Evolutionary conservation across 1,284 basidiomycete species (phyloP).

Genomic region (Microbotryum intermedium): DNA sequence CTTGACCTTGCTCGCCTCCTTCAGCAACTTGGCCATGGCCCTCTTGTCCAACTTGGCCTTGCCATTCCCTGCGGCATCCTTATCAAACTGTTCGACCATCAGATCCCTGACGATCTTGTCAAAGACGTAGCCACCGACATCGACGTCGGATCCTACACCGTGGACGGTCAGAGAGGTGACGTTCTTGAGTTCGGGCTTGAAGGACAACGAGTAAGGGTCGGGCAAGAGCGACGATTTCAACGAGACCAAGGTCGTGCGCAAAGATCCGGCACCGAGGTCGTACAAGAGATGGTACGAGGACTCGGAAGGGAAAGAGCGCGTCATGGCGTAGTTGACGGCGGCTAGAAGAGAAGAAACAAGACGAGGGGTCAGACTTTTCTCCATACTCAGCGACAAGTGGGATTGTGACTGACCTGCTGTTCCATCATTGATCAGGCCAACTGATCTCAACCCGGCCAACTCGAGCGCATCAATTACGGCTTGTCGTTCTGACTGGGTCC

Average conservation of each 20-base stretch:
- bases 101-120: conserved; percentile 76
- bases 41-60: conserved; percentile 52
- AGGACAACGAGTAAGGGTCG: conserved; percentile 36
- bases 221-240: conserved; percentile 53
- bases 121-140: conserved; percentile 70
- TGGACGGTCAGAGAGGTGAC: conserved; percentile 66
- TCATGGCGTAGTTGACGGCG: conserved; percentile 94
- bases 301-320: conserved; percentile 60
- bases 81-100: conserved; percentile 62
- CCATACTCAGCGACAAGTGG: background rate
- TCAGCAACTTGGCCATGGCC: conserved; percentile 86
- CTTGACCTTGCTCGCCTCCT: conserved; percentile 87
- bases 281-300: conserved; percentile 73
- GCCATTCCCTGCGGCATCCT: conserved; percentile 39
- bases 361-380: background rate
- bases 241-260: conserved; percentile 75
- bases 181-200: conserved; percentile 42
- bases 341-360: conserved; percentile 40
- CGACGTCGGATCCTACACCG: conserved; percentile 71
- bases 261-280: conserved; percentile 82
- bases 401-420: conserved; percentile 49
- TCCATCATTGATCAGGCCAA: conserved; percentile 85
- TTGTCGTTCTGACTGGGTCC: conserved; percentile 76
- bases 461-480: conserved; percentile 84
- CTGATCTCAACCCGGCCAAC: conserved; percentile 72